Percentiles rank a stretch among this genome's conserved stretches.
Evolutionary conservation across 2,329 filamentous ascomycete species (phyloP).

Genomic region (Neonectria neomacrospora): DNA sequence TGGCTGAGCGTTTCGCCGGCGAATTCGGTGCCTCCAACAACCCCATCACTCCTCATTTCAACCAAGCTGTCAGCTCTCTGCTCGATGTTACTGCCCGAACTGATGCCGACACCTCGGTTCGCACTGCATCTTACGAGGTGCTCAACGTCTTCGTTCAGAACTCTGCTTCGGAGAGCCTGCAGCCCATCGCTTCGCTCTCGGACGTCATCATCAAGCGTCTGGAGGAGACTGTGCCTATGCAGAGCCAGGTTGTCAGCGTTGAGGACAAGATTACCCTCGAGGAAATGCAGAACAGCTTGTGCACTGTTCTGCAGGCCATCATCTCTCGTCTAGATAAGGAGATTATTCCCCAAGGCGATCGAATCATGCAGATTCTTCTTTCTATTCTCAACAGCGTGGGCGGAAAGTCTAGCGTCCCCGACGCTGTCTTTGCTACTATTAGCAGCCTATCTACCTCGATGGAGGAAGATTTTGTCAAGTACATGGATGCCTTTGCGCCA

Average conservation of each 20-base stretch:
- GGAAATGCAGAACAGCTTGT: constrained; percentile 97
- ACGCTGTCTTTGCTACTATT: constrained; percentile 91
- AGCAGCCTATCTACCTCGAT: constrained; percentile 91
- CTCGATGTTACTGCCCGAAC: constrained; percentile 84
- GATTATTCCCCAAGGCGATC: constrained; percentile 88
- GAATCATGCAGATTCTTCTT: constrained; percentile 91
- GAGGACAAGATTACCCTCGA: constrained; percentile 96
- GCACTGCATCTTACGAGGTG: constrained; percentile 96
- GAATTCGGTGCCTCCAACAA: constrained; percentile 83
- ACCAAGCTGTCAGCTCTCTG: constrained; percentile 87
- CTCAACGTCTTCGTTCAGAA: constrained; percentile 95
- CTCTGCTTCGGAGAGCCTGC: constrained; percentile 85
- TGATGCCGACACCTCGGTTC: constrained; percentile 87
- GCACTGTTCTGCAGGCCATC: constrained; percentile 90
- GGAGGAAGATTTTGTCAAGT: constrained; percentile 93
- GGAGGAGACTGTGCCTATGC: constrained; percentile 88
- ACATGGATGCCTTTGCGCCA: constrained; percentile 95
- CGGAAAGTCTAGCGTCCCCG: constrained; percentile 91
- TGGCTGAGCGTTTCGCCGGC: constrained; percentile 94
- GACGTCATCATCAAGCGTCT: constrained; percentile 91
- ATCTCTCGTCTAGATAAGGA: constrained; percentile 92
- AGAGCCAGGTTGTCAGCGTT: constrained; percentile 93
- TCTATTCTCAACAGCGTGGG: constrained; percentile 82
- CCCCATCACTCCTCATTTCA: constrained; percentile 89
- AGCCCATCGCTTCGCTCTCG: constrained; percentile 82